Conservation (phyloP, 345 rosid species). For the Xanthoceras sorbifolium region DNA sequence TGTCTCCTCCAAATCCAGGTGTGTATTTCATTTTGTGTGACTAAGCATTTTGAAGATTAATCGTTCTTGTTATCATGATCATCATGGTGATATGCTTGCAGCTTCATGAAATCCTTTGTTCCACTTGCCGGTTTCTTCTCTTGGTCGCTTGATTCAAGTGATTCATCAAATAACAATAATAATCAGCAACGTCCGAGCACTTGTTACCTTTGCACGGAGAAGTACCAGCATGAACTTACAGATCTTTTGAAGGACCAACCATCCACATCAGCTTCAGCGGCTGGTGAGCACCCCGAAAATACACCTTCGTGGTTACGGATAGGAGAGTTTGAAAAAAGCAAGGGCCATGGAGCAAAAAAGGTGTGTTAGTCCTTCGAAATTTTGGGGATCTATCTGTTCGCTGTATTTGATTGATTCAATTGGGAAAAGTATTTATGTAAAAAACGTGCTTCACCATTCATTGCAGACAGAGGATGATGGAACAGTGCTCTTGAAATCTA, state of each 20-base stretch:
- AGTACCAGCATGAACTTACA: slow-evolving; percentile 59
- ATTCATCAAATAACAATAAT: slow-evolving; percentile 32
- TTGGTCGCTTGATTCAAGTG: slow-evolving; percentile 46
- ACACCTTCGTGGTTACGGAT: slow-evolving; percentile 55
- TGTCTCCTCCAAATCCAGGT: slow-evolving; percentile 62
- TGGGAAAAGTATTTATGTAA: slow-evolving; percentile 34
- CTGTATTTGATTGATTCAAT: background rate
- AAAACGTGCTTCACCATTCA: slow-evolving; percentile 40
- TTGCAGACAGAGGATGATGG: slow-evolving; percentile 65
- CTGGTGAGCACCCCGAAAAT: slow-evolving; percentile 32
- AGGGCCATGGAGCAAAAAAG: slow-evolving; percentile 38
- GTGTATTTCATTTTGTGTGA: background rate
- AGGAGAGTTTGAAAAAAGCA: slow-evolving; percentile 39
- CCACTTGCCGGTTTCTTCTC: slow-evolving; percentile 80
- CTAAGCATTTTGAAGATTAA: background rate
- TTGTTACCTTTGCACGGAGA: slow-evolving; percentile 59
- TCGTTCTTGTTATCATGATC: too few species aligned
- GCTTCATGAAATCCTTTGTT: slow-evolving; percentile 77
- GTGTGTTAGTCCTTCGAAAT: slow-evolving; percentile 35
- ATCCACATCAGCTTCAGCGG: slow-evolving; percentile 40
- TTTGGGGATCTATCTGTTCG: slow-evolving; percentile 10
- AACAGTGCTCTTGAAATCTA: slow-evolving; percentile 30
- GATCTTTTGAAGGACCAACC: slow-evolving; percentile 40
- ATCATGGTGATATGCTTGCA: slow-evolving; percentile 38
- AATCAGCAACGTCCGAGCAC: slow-evolving; percentile 26